Percentiles rank a stretch among this genome's conserved stretches.
These are phyloP conservation scores for Metschnikowia colocasiae DNA, from an alignment of 805 yeast genomes.

Conservation along the genomic window DNA sequence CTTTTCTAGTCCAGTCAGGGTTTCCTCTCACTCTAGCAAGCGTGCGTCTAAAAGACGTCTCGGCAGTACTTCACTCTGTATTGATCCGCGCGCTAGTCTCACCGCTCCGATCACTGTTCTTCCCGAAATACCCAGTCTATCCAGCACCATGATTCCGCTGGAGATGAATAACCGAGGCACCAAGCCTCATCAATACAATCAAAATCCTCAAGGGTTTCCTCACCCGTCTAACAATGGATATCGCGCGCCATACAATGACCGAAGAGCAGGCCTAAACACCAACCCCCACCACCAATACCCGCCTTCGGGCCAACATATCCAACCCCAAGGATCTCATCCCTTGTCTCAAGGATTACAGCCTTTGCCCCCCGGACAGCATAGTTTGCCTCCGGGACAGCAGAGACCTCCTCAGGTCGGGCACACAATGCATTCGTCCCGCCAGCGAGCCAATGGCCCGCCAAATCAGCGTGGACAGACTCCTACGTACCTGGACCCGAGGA, in stretches of 20 bases:
- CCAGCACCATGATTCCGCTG: slow-evolving; percentile 13
- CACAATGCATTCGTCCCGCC: slow-evolving; percentile 5
- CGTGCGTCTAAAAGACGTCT: background rate
- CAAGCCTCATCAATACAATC: background rate
- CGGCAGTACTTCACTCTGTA: background rate
- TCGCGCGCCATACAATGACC: slow-evolving; percentile 1
- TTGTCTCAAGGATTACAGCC: background rate
- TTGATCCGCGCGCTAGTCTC: background rate
- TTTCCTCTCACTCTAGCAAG: too few relatives aligned
- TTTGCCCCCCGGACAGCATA: background rate
- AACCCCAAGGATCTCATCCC: background rate
- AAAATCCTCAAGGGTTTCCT: background rate
- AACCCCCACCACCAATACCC: slow-evolving; percentile 1
- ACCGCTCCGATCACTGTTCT: background rate
- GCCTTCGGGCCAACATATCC: background rate
- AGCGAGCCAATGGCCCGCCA: slow-evolving; percentile 4
- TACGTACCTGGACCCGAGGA: slow-evolving; percentile 16
- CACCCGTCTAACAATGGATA: background rate
- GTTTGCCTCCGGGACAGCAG: background rate
- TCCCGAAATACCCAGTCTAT: background rate
- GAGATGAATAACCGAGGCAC: slow-evolving; percentile 7
- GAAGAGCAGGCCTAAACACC: background rate
- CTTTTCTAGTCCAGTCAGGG: too few relatives aligned
- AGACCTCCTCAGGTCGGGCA: background rate
- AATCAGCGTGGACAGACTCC: background rate